phyloP scores from a whole-genome alignment of 169 alveolate genomes.

The Eimeria falciformis region DNA sequence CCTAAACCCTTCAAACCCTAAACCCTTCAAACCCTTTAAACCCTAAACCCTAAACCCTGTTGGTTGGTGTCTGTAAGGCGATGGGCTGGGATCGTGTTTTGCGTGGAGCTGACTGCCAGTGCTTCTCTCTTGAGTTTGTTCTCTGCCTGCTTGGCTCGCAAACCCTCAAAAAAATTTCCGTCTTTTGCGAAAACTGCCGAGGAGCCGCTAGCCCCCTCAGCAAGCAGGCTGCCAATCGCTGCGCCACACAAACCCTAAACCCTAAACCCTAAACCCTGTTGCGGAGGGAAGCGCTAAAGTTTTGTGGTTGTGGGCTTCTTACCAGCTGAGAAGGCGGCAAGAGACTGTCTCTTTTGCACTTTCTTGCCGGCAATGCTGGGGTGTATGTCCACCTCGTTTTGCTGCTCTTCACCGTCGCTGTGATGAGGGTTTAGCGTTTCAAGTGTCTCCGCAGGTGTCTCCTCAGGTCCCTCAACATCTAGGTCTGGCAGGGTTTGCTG shows the following conservation, averaged over 20 bases:
- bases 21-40: neutral
- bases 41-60: neutral
- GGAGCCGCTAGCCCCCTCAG: neutral
- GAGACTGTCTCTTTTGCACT: neutral
- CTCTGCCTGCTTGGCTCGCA: neutral
- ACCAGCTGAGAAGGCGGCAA: neutral
- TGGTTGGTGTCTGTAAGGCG: neutral
- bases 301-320: too few species aligned
- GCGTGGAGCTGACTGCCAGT: neutral
- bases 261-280: neutral
- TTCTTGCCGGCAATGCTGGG: neutral
- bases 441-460: too few species aligned
- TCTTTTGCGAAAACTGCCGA: neutral
- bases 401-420: neutral
- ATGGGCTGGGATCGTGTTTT: too few species aligned
- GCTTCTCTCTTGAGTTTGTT: neutral
- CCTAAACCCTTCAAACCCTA: neutral
- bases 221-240: neutral
- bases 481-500: slow-evolving; percentile 3
- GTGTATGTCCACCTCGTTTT: neutral
- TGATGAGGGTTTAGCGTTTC: neutral
- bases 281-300: too few species aligned
- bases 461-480: too few species aligned
- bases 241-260: neutral
- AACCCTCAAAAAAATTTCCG: neutral